Conservation (phyloP, 1,139 yeast species). For the Zygoascus sp. region DNA sequence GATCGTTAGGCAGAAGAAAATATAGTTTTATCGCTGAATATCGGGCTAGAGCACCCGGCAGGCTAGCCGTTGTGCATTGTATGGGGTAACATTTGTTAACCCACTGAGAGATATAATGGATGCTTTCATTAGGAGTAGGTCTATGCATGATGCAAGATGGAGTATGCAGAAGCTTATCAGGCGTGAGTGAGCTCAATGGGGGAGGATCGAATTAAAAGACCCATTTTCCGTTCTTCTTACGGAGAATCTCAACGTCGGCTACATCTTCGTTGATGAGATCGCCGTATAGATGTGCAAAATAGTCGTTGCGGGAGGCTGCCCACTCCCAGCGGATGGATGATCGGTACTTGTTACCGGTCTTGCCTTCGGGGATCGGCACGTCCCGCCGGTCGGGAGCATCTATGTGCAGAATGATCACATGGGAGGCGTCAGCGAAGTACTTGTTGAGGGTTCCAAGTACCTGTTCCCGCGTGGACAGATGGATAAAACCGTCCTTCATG, state of each 20-base stretch:
- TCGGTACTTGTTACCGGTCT: slow-evolving; percentile 27
- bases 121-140: not conserved
- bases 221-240: slow-evolving; percentile 16
- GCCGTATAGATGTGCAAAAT: slow-evolving; percentile 32
- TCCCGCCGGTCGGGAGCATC: slow-evolving; percentile 25
- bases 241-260: slow-evolving; percentile 21
- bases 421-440: slow-evolving; percentile 21
- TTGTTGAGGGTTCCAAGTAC: slow-evolving; percentile 27
- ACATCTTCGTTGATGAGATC: slow-evolving; percentile 28
- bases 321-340: slow-evolving; percentile 30
- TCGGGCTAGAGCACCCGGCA: no score
- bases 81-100: no score
- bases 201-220: not conserved
- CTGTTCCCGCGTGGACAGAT: slow-evolving; percentile 28
- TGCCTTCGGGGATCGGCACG: slow-evolving; percentile 23
- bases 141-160: slow-evolving; percentile 1
- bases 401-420: slow-evolving; percentile 27
- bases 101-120: no score
- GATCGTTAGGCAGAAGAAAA: no score
- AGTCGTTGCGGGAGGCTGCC: slow-evolving; percentile 25
- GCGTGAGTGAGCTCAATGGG: not conserved
- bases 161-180: no score
- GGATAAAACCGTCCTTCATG: slow-evolving; percentile 31
- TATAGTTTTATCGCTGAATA: no score
- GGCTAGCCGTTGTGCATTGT: no score